phyloP scores from a whole-genome alignment of 495 filamentous ascomycete species.

The Letharia lupina region DNA sequence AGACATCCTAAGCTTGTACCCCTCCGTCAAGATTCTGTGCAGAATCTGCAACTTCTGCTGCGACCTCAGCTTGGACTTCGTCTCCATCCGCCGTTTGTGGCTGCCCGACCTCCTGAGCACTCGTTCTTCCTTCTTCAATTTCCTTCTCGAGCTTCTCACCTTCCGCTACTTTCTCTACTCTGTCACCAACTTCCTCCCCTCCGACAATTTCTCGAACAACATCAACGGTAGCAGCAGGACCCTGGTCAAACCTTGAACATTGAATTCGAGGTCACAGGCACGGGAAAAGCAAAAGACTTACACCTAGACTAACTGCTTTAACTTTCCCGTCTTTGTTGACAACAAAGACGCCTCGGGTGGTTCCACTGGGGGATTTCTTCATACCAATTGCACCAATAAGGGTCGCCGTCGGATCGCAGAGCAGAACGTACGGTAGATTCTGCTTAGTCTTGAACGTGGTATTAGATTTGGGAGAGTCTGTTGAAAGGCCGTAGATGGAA shows the following conservation, averaged over 20 bases:
- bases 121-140: conserved; percentile 14
- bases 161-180: conserved; percentile 3
- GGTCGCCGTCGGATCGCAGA: conserved; percentile 67
- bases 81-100: conserved; percentile 1
- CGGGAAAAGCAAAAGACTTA: conserved; percentile 11
- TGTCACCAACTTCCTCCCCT: background rate
- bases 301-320: conserved; percentile 35
- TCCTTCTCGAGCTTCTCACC: conserved; percentile 16
- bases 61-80: conserved; percentile 21
- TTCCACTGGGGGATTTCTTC: conserved; percentile 70
- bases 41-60: conserved; percentile 28
- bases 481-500: conserved; percentile 78
- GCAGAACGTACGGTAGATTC: conserved; percentile 74
- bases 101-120: conserved; percentile 9
- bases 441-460: conserved; percentile 85
- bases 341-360: conserved; percentile 75
- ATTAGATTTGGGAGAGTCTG: conserved; percentile 81
- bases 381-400: conserved; percentile 69
- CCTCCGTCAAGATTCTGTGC: conserved; percentile 24
- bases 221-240: conserved; percentile 44
- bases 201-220: conserved; percentile 33
- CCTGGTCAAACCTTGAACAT: conserved; percentile 8
- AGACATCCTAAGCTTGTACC: conserved; percentile 6
- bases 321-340: conserved; percentile 60
- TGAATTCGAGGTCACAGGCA: background rate